Evolutionary conservation across 768 basidiomycete genomes (phyloP), one percentile per base, ranked within the genome.

Genomic region (Piloderma croceum): DNA sequence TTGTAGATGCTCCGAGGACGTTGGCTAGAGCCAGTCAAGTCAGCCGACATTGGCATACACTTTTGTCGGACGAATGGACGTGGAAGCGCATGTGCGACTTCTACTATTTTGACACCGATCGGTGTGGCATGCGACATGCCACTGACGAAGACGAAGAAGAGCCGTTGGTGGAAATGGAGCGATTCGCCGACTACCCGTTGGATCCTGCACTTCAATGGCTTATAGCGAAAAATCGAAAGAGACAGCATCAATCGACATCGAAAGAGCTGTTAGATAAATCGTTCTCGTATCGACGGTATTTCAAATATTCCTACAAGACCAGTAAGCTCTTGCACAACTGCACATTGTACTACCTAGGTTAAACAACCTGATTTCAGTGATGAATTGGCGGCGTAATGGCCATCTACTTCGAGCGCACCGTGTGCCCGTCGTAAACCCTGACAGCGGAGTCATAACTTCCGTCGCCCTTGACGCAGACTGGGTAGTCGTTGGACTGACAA

Each of bases 401-500:
- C 69, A 68, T 6, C 58, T 90, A 3, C 69, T 93, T 7, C 76
- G 77, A 4, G 69, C 77, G 1, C 86, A 89, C 54, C 71, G 74
- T 20, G 65, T 77, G 31, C 59, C 65, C 6, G 50, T 66, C 36
- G 49, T 60, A 24, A 60, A 60, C 29, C 60, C 61, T 4, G 72
- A 74, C 29, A 51, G 77, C 24, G 81, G 81, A 12, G 83, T 89
- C 22, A 86, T 97, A 20, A 96, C 94, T 0, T 88, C 85, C 4
- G 71, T 93, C 17, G 88, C 91, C 1, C 67, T 97, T 36, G 89
- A 94, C 60, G 61, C 69, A 10, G 76, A 85, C 33, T 89, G 83
- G 74, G 78, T 97, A 53, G 82, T 94, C 33, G 83, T 92, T 15
- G 92, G 90, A 1, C 82, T 96, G 49, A 86, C 88, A 7, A 93